These are phyloP conservation scores for Phialemoniopsis sp. DNA, from an alignment of 2,329 filamentous ascomycete species.

Conservation along the genomic window DNA sequence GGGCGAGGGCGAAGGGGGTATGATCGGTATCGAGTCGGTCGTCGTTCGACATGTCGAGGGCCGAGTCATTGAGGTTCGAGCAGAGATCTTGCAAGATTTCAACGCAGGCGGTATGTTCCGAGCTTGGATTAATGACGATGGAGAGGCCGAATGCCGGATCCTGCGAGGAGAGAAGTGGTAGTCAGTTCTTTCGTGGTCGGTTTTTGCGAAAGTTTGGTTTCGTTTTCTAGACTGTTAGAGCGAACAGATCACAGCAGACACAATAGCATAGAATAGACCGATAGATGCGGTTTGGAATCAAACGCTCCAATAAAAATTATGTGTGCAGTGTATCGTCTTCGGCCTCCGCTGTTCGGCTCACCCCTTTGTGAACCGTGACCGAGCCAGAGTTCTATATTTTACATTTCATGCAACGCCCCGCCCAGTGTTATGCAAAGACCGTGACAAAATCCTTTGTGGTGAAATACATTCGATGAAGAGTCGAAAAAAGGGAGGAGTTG, in stretches of 20 bases:
- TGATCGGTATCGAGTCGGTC: constrained; percentile 73
- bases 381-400: constrained; percentile 6
- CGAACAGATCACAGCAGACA: too few relatives aligned
- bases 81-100: constrained; percentile 67
- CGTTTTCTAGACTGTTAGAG: too few relatives aligned
- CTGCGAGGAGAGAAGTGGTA: constrained; percentile 32
- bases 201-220: too few relatives aligned
- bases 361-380: constrained; percentile 1
- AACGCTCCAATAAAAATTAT: not conserved
- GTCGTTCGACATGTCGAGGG: constrained; percentile 43
- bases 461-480: constrained; percentile 4
- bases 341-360: not conserved
- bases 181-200: too few relatives aligned
- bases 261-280: too few relatives aligned
- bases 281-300: too few relatives aligned
- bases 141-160: constrained; percentile 51
- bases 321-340: not conserved
- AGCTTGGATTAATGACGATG: constrained; percentile 66
- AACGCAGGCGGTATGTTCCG: constrained; percentile 89
- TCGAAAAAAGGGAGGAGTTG: constrained; percentile 7
- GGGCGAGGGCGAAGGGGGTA: constrained; percentile 78
- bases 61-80: constrained; percentile 31
- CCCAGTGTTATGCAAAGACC: constrained; percentile 7
- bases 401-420: constrained; percentile 8
- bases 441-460: constrained; percentile 4